Conservation (phyloP, 768 basidiomycete genomes). For the Boletus fagicola region DNA sequence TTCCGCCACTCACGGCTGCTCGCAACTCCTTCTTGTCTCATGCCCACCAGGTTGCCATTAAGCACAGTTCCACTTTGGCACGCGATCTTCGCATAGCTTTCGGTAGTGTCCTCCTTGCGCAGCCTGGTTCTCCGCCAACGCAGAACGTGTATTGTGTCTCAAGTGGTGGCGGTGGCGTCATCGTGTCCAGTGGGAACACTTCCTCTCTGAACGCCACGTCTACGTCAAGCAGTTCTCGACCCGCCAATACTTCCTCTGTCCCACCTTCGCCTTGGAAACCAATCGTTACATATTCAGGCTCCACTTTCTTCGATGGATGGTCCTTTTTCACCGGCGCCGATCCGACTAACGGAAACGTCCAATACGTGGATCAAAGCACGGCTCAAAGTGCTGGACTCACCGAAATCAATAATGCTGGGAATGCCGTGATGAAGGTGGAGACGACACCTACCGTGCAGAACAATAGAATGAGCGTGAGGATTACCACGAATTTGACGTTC, state of each 20-base stretch:
- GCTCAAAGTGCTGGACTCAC: conserved; percentile 61
- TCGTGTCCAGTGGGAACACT: conserved; percentile 18
- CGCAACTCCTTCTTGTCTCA: conserved; percentile 37
- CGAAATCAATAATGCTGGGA: conserved; percentile 63
- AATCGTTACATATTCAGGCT: conserved; percentile 57
- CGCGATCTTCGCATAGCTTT: conserved; percentile 70
- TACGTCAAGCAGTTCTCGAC: conserved; percentile 19
- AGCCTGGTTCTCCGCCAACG: conserved; percentile 32
- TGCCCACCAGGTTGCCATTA: conserved; percentile 54
- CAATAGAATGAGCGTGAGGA: conserved; percentile 74
- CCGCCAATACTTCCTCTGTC: conserved; percentile 21
- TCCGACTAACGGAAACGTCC: conserved; percentile 73
- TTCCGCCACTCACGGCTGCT: conserved; percentile 22
- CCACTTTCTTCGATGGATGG: conserved; percentile 81
- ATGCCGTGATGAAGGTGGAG: conserved; percentile 87
- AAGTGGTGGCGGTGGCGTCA: conserved; percentile 19
- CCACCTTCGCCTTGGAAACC: conserved; percentile 58
- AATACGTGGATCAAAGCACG: conserved; percentile 61
- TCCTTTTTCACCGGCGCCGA: conserved; percentile 65
- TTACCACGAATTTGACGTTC: conserved; percentile 59
- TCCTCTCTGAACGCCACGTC: conserved; percentile 28
- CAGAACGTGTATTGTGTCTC: conserved; percentile 38
- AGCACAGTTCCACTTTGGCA: conserved; percentile 60
- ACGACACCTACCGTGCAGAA: conserved; percentile 71
- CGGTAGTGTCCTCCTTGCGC: conserved; percentile 47